Conservation (phyloP, 1,139 yeast genomes). For the Magnusiomyces sp. region DNA sequence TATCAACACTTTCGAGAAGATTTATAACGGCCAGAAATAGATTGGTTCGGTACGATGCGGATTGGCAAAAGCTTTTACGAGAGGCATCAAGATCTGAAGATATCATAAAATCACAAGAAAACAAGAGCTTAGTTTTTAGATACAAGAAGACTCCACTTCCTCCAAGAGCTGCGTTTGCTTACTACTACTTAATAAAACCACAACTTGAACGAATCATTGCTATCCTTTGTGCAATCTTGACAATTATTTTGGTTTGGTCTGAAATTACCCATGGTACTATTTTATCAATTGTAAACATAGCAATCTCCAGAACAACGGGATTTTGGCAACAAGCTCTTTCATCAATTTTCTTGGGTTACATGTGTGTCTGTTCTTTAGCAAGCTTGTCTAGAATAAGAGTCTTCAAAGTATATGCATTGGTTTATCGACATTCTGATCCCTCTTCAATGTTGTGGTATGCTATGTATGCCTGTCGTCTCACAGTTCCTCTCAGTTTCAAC, state of each 20-base stretch:
- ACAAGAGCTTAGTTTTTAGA: conserved; percentile 24
- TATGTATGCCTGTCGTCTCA: conserved; percentile 71
- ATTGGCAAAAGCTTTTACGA: conserved; percentile 35
- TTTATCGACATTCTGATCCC: conserved; percentile 57
- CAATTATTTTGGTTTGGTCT: conserved; percentile 56
- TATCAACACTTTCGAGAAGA: conserved; percentile 22
- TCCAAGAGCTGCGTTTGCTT: conserved; percentile 35
- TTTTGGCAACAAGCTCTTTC: conserved; percentile 32
- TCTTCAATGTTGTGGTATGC: conserved; percentile 71
- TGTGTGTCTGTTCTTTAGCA: conserved; percentile 57
- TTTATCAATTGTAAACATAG: conserved; percentile 50
- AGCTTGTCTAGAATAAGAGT: conserved; percentile 61
- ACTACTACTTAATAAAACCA: conserved; percentile 42
- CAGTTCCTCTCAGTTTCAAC: conserved; percentile 75
- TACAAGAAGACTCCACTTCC: conserved; percentile 28
- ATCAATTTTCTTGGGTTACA: conserved; percentile 48
- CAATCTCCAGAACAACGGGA: conserved; percentile 33
- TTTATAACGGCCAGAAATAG: conserved; percentile 24
- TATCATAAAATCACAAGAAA: conserved; percentile 20
- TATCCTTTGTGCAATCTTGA: conserved; percentile 37
- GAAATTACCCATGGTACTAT: conserved; percentile 67
- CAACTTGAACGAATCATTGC: conserved; percentile 36
- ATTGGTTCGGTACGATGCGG: conserved; percentile 31
- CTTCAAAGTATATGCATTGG: conserved; percentile 71
- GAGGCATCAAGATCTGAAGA: conserved; percentile 33